Conservation (phyloP, 331 rosid species). For the Rhamnella rubrinervis region DNA sequence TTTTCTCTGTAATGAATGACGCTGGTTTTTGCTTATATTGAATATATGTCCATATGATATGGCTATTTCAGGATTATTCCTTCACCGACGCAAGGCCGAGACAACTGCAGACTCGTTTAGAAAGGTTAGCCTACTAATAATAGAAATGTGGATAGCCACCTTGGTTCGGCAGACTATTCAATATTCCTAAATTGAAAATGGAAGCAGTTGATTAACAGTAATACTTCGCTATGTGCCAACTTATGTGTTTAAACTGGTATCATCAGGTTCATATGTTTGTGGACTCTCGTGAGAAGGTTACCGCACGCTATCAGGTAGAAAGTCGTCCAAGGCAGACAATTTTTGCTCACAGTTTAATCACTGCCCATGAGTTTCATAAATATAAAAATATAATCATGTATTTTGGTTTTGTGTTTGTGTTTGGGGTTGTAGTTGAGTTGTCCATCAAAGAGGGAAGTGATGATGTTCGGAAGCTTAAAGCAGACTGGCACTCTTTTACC, state of each 20-base stretch:
- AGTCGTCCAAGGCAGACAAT: constrained; percentile 16
- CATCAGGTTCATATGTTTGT: constrained; percentile 73
- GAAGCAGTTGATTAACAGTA: constrained; percentile 1
- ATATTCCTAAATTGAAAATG: neutral
- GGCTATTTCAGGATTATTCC: constrained; percentile 75
- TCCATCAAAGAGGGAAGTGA: constrained; percentile 95
- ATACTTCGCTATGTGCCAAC: neutral
- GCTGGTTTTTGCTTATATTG: constrained; percentile 4
- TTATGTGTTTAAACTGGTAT: neutral
- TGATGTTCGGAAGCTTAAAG: constrained; percentile 88
- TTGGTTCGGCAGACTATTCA: neutral
- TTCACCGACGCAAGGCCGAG: constrained; percentile 95
- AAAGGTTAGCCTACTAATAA: constrained; percentile 53
- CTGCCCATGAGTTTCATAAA: neutral
- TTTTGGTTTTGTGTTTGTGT: constrained; percentile 13
- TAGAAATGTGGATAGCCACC: neutral
- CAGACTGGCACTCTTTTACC: constrained; percentile 96
- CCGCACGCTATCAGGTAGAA: constrained; percentile 76
- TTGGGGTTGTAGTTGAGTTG: constrained; percentile 60
- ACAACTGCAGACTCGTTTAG: constrained; percentile 60
- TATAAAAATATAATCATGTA: constrained; percentile 15
- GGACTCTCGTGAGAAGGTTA: constrained; percentile 90
- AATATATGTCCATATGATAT: constrained; percentile 19
- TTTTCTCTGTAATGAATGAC: neutral
- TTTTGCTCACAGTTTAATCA: constrained; percentile 8